phyloP scores from a whole-genome alignment of 2,329 filamentous ascomycete genomes.

The Colletotrichum acutatum region DNA sequence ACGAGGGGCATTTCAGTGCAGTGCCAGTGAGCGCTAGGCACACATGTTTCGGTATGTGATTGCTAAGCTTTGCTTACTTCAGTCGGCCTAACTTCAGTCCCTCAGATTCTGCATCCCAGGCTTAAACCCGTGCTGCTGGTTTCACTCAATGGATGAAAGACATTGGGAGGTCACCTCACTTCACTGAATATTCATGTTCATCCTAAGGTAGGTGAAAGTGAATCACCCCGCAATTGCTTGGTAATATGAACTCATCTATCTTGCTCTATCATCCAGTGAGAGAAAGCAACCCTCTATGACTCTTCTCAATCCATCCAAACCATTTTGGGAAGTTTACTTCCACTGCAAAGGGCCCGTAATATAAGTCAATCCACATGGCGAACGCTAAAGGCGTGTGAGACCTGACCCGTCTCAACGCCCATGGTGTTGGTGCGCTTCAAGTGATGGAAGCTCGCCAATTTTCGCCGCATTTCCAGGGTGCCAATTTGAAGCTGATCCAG shows the following conservation, averaged over 20 bases:
- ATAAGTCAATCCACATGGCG: background rate
- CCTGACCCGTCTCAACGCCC: slow-evolving; percentile 48
- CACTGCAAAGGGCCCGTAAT: too few relatives aligned
- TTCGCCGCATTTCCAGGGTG: slow-evolving; percentile 40
- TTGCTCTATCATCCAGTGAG: background rate
- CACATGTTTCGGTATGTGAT: background rate
- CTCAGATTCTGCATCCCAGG: background rate
- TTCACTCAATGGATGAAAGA: background rate
- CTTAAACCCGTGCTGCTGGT: background rate
- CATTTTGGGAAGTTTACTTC: too few relatives aligned
- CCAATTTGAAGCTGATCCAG: slow-evolving; percentile 55
- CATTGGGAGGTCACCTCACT: background rate
- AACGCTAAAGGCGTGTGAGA: slow-evolving; percentile 32
- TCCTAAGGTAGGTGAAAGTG: background rate
- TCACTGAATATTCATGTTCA: background rate
- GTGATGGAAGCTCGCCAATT: slow-evolving; percentile 47
- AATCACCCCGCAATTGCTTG: background rate
- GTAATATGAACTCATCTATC: background rate
- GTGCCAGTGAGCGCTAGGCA: background rate
- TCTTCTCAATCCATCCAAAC: background rate
- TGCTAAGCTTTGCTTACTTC: background rate
- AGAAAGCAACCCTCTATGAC: background rate
- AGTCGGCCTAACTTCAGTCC: background rate
- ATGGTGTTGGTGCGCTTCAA: slow-evolving; percentile 50
- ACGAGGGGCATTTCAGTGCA: background rate